Conservation (phyloP, 345 rosid genomes). For the Ceriops zippeliana region DNA sequence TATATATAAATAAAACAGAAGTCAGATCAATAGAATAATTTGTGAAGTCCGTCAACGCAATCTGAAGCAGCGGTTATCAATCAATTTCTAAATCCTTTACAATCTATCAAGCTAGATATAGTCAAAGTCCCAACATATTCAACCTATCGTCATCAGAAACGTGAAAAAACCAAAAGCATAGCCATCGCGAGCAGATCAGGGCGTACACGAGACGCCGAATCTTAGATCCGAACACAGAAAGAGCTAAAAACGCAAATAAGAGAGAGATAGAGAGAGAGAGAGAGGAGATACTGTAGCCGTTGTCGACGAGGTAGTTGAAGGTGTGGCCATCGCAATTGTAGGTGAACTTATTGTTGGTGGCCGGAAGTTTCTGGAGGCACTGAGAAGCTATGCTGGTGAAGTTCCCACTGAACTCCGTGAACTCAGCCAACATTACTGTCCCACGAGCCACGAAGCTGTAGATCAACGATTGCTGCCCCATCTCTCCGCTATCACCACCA, state of each 20-base stretch:
- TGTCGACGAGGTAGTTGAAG: conserved; percentile 57
- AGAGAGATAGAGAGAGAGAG: not conserved
- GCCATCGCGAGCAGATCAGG: not conserved
- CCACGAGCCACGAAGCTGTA: conserved; percentile 63
- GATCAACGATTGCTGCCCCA: conserved; percentile 61
- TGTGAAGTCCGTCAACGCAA: not conserved
- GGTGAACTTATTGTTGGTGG: conserved; percentile 56
- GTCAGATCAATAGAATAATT: not conserved
- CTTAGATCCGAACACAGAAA: conserved; percentile 16
- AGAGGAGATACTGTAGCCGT: conserved; percentile 41
- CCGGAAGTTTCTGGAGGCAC: conserved; percentile 62
- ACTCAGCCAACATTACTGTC: conserved; percentile 46
- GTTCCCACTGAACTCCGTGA: conserved; percentile 56
- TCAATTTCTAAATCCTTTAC: too few relatives aligned
- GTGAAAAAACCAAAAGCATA: not conserved
- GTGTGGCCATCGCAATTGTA: conserved; percentile 68
- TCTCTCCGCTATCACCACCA: conserved; percentile 6
- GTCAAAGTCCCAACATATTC: not conserved
- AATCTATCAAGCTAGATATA: not conserved
- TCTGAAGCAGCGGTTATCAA: not conserved
- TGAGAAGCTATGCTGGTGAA: conserved; percentile 59
- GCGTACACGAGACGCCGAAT: not conserved
- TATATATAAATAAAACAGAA: not conserved
- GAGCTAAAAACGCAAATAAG: not conserved
- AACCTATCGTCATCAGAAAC: not conserved